These are phyloP conservation scores for Zoysia pacifica DNA, from an alignment of 176 grass and related monocot genomes.

Conservation along the genomic window DNA sequence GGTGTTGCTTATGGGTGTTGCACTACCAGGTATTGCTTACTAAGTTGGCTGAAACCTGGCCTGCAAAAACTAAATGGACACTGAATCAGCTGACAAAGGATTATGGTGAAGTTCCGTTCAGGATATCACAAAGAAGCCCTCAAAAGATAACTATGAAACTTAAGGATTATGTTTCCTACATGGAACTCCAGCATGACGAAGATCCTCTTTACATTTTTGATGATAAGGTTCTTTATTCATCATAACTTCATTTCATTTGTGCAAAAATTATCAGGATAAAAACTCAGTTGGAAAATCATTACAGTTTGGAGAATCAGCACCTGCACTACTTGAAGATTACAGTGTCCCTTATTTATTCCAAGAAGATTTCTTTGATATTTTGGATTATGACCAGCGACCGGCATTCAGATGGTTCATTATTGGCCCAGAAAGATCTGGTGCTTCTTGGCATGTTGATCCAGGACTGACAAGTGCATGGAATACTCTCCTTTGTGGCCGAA, in stretches of 20 bases:
- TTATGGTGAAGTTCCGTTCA: constrained; percentile 73
- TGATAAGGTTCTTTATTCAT: constrained; percentile 59
- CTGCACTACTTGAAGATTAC: constrained; percentile 83
- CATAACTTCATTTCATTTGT: constrained; percentile 27
- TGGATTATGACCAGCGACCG: constrained; percentile 81
- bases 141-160: constrained; percentile 92
- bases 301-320: constrained; percentile 87
- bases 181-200: constrained; percentile 94
- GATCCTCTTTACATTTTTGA: constrained; percentile 99
- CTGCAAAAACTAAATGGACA: constrained; percentile 89
- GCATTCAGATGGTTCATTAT: constrained; percentile 97
- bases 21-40: constrained; percentile 72
- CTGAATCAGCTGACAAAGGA: constrained; percentile 63
- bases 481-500: constrained; percentile 87
- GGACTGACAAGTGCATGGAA: constrained; percentile 95
- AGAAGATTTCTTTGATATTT: constrained; percentile 85
- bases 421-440: constrained; percentile 94
- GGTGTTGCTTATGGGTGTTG: not conserved
- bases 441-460: constrained; percentile 99
- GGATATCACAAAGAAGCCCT: constrained; percentile 91
- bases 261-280: constrained; percentile 16
- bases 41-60: constrained; percentile 74
- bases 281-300: constrained; percentile 34
- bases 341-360: constrained; percentile 80
- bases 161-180: constrained; percentile 92